Percentiles rank a stretch among this genome's conserved stretches.
These are phyloP conservation scores for Dentipellis sp. DNA, from an alignment of 768 basidiomycete species.

Conservation along the genomic window DNA sequence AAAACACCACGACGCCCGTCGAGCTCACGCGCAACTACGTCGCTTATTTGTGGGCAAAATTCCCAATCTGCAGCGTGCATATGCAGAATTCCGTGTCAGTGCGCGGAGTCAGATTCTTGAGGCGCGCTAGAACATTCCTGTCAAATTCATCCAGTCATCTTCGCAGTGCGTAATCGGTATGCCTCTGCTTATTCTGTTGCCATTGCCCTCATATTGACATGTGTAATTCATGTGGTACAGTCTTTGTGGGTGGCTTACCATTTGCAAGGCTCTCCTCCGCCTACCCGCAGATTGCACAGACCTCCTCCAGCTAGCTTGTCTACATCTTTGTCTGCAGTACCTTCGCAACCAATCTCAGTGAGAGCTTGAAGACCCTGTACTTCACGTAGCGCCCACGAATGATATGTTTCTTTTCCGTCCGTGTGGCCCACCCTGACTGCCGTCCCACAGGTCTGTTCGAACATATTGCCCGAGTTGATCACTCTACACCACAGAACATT, in stretches of 20 bases:
- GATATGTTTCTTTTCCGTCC: neutral
- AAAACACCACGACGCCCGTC: constrained; percentile 27
- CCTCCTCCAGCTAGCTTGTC: constrained; percentile 17
- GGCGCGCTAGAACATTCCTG: constrained; percentile 20
- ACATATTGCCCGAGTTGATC: constrained; percentile 14
- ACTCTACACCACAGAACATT: constrained; percentile 15
- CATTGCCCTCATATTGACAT: neutral
- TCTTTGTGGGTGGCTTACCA: constrained; percentile 16
- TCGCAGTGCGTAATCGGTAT: constrained; percentile 22
- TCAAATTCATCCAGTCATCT: constrained; percentile 23
- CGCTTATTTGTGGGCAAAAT: constrained; percentile 21
- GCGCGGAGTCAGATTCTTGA: constrained; percentile 20
- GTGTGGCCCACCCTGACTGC: too few species aligned
- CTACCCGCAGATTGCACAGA: constrained; percentile 16
- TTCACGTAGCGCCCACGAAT: constrained; percentile 17
- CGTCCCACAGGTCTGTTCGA: constrained; percentile 9
- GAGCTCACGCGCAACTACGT: constrained; percentile 24
- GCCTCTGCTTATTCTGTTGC: neutral
- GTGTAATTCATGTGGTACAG: neutral
- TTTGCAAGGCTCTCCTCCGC: constrained; percentile 17
- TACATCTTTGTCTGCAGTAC: constrained; percentile 27
- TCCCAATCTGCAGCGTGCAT: constrained; percentile 23
- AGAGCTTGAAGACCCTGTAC: constrained; percentile 21
- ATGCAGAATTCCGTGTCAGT: constrained; percentile 23
- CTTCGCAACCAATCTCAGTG: constrained; percentile 22